phyloP scores from a whole-genome alignment of 192 early-diverging fungal genomes.

The Endogone sp. region DNA sequence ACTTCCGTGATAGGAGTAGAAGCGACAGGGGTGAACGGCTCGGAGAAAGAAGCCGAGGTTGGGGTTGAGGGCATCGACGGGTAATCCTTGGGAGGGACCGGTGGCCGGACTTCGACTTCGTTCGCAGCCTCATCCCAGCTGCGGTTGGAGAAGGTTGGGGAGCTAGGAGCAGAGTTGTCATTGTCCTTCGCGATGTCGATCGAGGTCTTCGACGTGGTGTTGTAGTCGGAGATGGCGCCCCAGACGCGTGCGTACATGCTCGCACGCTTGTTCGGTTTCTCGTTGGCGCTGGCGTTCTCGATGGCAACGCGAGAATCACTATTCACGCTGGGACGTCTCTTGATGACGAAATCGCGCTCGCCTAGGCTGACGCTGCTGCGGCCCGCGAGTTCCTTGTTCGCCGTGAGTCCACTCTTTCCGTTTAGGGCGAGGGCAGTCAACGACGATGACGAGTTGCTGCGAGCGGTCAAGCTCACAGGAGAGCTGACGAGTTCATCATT shows the following conservation, averaged over 20 bases:
- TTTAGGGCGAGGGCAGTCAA: conserved; percentile 5
- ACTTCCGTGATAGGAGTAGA: too few relatives aligned
- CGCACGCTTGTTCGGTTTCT: conserved; percentile 14
- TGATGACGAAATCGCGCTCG: conserved; percentile 17
- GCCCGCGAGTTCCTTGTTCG: conserved; percentile 1
- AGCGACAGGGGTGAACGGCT: neutral
- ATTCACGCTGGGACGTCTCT: conserved; percentile 18
- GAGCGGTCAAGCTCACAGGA: conserved; percentile 12
- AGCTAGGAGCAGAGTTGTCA: neutral
- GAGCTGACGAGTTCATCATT: neutral
- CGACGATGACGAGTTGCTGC: conserved; percentile 10
- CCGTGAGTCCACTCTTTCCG: conserved; percentile 8
- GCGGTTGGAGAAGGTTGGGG: neutral
- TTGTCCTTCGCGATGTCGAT: neutral
- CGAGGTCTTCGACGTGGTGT: neutral
- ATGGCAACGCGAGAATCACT: conserved; percentile 10
- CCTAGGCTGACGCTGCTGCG: conserved; percentile 4
- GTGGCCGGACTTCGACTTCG: neutral
- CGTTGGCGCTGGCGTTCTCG: conserved; percentile 3
- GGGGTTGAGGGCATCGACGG: neutral
- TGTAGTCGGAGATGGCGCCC: conserved; percentile 2
- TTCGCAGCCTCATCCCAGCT: neutral
- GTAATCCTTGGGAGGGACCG: neutral
- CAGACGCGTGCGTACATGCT: conserved; percentile 30
- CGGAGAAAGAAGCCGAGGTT: neutral